Base-by-base conservation (phyloP, 2,329 filamentous ascomycete genomes). In the Nothophaeocryptopus gaeumannii region DNA sequence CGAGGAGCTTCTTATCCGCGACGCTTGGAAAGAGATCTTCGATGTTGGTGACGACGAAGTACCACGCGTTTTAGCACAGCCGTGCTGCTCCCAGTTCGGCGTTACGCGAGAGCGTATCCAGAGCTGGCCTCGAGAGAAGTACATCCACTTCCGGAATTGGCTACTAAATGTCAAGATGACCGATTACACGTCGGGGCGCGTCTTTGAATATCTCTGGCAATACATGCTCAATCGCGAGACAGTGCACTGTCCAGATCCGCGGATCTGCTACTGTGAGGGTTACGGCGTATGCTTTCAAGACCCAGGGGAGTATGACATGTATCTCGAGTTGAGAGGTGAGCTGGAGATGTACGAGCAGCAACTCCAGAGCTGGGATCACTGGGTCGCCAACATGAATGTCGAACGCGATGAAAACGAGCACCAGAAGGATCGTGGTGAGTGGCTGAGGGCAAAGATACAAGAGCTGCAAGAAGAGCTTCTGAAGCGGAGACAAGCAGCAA, bases 121-220 rank as follows among this genome's bases (percentile, higher is more conserved):
- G 7, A 67, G 73, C 1, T 74, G 78, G 31, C 78, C 80, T 0
- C 70, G 73, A 41, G 70, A 74, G n/a, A 74, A 75, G 40, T 84
- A 79, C 60, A 67, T 79, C 12, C 77, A 74, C 59, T 79, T 81
- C 56, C 74, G 81, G 15, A 76, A 83, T 55, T 85, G 82, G 82
- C 66, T 84, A 2, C 69, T 83, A 29, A 71, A 72, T 9, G 82
- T 79, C 0, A 68, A 74, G 16, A 63, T 83, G 29, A 70, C 68
- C 15, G 79, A 84, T 59, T 75, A 74, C 32, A 69, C 83, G 16
- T 78, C 77, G 4, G 81, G 81, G 1, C 73, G 82, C 3, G 72
- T 84, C 11, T 84, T 80, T 72, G 82, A 85, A 62, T 84, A 84
- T 60, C 67, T 83, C 2, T 85, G 82, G 82, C 80, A 83, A 51